phyloP scores from a whole-genome alignment of 192 early-diverging fungal genomes.

The Backusella tuberculispora region DNA sequence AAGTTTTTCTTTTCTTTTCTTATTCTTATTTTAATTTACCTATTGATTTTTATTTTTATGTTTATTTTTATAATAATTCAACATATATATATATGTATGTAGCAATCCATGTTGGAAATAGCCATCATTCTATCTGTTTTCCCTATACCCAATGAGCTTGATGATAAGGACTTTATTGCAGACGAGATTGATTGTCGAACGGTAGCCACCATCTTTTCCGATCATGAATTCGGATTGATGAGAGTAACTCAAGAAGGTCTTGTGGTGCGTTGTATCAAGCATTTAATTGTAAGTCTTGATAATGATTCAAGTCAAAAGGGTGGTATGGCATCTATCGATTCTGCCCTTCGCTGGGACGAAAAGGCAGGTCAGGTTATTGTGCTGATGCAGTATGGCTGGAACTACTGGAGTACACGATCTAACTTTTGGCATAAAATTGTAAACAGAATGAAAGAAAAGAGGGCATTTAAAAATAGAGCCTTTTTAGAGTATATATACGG shows the following conservation, averaged over 20 bases:
- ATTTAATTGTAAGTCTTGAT: slow-evolving; percentile 41
- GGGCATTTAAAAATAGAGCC: slow-evolving; percentile 33
- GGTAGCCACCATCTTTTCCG: slow-evolving; percentile 30
- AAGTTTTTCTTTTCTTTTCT: neutral
- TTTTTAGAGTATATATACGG: slow-evolving; percentile 42
- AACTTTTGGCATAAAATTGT: slow-evolving; percentile 37
- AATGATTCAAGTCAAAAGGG: slow-evolving; percentile 26
- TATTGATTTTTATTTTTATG: too few relatives aligned
- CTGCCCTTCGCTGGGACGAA: slow-evolving; percentile 43
- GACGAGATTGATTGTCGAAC: slow-evolving; percentile 38
- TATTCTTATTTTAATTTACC: too few relatives aligned
- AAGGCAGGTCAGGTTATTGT: slow-evolving; percentile 39
- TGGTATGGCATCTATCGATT: slow-evolving; percentile 37
- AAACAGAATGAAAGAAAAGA: slow-evolving; percentile 38
- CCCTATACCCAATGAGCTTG: slow-evolving; percentile 28
- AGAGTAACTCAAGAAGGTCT: slow-evolving; percentile 34
- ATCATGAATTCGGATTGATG: slow-evolving; percentile 41
- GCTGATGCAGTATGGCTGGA: slow-evolving; percentile 44
- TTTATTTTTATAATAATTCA: neutral
- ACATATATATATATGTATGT: neutral
- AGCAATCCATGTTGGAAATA: slow-evolving; percentile 43
- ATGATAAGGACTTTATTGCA: slow-evolving; percentile 33
- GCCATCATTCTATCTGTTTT: slow-evolving; percentile 44
- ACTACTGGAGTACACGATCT: slow-evolving; percentile 37
- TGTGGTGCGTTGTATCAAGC: slow-evolving; percentile 41